These are phyloP conservation scores for Tolypocladium amazonense DNA, from an alignment of 2,329 filamentous ascomycete genomes.

Conservation along the genomic window DNA sequence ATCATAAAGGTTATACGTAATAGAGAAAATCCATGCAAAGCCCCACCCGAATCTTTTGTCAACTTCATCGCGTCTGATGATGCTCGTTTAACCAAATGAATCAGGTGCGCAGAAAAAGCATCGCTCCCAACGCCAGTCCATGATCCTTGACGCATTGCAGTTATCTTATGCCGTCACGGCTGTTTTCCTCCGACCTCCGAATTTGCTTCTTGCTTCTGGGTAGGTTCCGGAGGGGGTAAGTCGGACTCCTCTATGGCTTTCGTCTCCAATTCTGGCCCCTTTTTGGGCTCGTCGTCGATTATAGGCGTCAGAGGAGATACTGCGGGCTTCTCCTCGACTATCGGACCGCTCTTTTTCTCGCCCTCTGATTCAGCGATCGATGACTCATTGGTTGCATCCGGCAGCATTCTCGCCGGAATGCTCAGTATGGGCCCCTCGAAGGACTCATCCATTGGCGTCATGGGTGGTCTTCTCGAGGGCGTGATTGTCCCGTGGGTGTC, in stretches of 20 bases:
- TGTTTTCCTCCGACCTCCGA: too few species aligned
- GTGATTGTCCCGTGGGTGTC: slow-evolving; percentile 7
- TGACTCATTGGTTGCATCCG: neutral
- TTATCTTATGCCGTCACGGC: neutral
- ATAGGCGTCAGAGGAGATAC: neutral
- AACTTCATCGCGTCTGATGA: neutral
- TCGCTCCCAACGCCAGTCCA: neutral
- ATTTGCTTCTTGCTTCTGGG: neutral
- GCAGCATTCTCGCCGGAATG: neutral
- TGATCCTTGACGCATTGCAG: neutral
- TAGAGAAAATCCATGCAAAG: neutral
- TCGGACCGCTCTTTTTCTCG: neutral
- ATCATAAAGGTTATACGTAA: neutral
- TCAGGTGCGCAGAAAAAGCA: neutral
- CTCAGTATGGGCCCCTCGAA: slow-evolving; percentile 4
- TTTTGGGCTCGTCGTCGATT: neutral
- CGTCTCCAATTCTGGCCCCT: neutral
- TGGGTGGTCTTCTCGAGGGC: slow-evolving; percentile 11
- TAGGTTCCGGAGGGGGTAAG: neutral
- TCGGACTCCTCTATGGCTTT: neutral
- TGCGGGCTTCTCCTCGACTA: neutral
- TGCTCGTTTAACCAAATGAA: neutral
- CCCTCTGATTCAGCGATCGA: neutral
- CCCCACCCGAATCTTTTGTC: neutral
- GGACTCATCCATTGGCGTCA: slow-evolving; percentile 20